Conservation (phyloP, 1,284 basidiomycete species). For the Marasmius sp. region DNA sequence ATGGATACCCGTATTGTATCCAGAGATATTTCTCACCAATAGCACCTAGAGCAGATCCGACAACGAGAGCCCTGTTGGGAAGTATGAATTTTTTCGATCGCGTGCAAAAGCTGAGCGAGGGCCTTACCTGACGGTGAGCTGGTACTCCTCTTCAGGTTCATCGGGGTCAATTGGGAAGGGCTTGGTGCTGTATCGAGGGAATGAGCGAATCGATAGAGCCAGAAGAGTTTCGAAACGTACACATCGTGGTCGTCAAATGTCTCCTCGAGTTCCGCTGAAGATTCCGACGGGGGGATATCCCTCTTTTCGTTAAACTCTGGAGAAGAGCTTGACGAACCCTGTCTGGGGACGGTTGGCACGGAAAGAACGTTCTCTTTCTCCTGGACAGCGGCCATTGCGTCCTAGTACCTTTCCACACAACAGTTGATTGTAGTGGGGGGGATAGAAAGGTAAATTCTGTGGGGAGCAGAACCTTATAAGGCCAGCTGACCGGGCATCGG, state of each 20-base stretch:
- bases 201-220: neutral
- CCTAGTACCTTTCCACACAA: neutral
- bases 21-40: slow-evolving; percentile 34
- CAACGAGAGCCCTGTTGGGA: slow-evolving; percentile 50
- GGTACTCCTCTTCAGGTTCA: slow-evolving; percentile 50
- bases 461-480: too few species aligned
- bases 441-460: neutral
- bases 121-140: slow-evolving; percentile 50
- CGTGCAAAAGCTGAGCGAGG: neutral
- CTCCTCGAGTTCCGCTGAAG: slow-evolving; percentile 8
- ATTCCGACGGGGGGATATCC: neutral
- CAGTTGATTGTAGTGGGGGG: neutral
- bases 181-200: slow-evolving; percentile 24
- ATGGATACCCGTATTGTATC: slow-evolving; percentile 12
- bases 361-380: neutral
- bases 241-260: slow-evolving; percentile 37
- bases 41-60: slow-evolving; percentile 61
- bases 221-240: slow-evolving; percentile 24
- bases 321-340: neutral
- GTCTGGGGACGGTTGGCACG: slow-evolving; percentile 3
- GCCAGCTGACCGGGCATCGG: too few species aligned
- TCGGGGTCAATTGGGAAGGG: slow-evolving; percentile 57
- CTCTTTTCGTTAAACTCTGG: neutral
- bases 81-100: neutral
- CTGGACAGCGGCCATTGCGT: neutral